These are phyloP conservation scores for Hansenula lynferdii DNA, from an alignment of 1,139 yeast genomes.

Conservation along the genomic window DNA sequence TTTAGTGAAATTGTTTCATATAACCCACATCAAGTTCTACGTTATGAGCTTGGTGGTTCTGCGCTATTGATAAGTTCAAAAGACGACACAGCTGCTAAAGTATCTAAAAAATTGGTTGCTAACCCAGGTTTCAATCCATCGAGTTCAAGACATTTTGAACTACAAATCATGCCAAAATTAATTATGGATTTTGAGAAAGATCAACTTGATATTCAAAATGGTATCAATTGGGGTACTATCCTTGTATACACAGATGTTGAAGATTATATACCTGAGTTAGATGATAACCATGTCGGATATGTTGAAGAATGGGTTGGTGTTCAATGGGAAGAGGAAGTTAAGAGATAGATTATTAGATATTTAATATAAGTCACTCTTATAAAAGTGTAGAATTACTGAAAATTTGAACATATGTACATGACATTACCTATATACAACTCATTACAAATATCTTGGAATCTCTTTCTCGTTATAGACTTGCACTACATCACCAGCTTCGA, in stretches of 20 bases:
- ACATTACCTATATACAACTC: background rate
- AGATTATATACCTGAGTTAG: conserved; percentile 60
- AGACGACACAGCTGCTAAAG: conserved; percentile 27
- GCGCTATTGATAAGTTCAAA: conserved; percentile 71
- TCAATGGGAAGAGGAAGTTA: conserved; percentile 69
- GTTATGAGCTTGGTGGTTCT: conserved; percentile 72
- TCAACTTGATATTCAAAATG: conserved; percentile 44
- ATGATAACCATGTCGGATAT: conserved; percentile 69
- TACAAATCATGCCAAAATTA: conserved; percentile 92
- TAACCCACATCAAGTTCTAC: conserved; percentile 80
- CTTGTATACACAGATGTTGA: conserved; percentile 76
- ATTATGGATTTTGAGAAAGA: conserved; percentile 72
- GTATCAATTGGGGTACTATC: conserved; percentile 98
- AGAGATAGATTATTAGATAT: background rate
- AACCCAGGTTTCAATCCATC: conserved; percentile 58
- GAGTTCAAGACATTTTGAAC: conserved; percentile 63
- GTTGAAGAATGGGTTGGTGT: conserved; percentile 91
- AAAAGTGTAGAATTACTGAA: too few relatives aligned
- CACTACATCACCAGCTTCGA: conserved; percentile 70
- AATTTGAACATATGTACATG: too few relatives aligned
- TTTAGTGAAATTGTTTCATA: conserved; percentile 71
- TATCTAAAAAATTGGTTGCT: conserved; percentile 35
- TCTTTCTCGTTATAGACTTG: conserved; percentile 69
- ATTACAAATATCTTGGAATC: conserved; percentile 55
- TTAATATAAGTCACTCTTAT: conserved; percentile 6